Evolutionary conservation across 2,329 filamentous ascomycete species (phyloP).

Genomic region (Xylaria sp.): DNA sequence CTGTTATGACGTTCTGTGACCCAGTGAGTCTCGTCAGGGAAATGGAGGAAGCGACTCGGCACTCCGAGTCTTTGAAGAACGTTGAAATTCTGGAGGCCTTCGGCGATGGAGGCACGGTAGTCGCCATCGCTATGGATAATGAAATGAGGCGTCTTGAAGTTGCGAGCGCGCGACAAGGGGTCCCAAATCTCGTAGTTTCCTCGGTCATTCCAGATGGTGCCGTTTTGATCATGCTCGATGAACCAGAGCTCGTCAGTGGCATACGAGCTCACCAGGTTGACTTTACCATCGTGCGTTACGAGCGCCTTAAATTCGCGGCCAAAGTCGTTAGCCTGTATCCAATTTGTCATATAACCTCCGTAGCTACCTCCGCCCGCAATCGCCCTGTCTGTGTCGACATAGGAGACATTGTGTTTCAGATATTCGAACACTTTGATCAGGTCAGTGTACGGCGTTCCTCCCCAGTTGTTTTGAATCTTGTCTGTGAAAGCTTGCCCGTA

Average conservation of each 20-base stretch:
- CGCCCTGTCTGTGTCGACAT: conserved; percentile 33
- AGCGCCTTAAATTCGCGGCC: conserved; percentile 35
- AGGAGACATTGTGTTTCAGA: conserved; percentile 33
- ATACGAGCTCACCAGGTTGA: conserved; percentile 27
- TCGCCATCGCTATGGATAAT: conserved; percentile 34
- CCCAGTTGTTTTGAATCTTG: conserved; percentile 36
- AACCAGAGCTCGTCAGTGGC: conserved; percentile 34
- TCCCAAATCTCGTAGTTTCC: conserved; percentile 34
- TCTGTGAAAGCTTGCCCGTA: conserved; percentile 34
- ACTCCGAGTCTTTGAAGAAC: conserved; percentile 32
- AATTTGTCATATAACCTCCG: conserved; percentile 35
- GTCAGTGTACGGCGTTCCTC: conserved; percentile 33
- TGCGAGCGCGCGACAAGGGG: conserved; percentile 20
- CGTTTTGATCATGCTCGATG: conserved; percentile 32
- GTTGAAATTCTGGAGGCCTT: conserved; percentile 34
- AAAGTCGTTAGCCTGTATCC: conserved; percentile 33
- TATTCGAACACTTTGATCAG: conserved; percentile 33
- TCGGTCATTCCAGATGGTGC: conserved; percentile 29
- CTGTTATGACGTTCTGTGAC: conserved; percentile 28
- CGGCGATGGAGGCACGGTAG: conserved; percentile 27
- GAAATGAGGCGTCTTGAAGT: conserved; percentile 33
- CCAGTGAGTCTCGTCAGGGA: conserved; percentile 33
- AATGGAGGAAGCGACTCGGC: conserved; percentile 34
- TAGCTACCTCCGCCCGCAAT: conserved; percentile 32
- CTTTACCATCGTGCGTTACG: conserved; percentile 31